phyloP scores from a whole-genome alignment of 805 yeast genomes.

The Cyberlindnera samutprakarnensis region DNA sequence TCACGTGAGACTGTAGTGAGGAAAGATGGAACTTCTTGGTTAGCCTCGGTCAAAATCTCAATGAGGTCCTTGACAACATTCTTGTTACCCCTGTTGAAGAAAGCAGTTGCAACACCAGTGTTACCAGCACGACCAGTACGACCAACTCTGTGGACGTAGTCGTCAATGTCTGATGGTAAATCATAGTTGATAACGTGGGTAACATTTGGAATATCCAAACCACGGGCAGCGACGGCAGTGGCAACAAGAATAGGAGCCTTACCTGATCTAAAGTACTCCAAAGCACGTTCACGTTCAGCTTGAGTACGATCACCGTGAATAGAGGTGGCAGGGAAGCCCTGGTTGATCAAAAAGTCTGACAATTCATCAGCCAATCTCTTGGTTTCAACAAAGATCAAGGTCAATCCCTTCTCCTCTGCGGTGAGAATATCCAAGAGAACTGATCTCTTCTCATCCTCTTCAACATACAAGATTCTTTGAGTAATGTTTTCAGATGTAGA shows the following conservation, averaged over 20 bases:
- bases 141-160: conserved; percentile 98
- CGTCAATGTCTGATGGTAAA: conserved; percentile 94
- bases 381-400: conserved; percentile 94
- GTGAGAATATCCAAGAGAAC: conserved; percentile 83
- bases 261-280: conserved; percentile 90
- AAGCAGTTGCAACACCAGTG: conserved; percentile 96
- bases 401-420: conserved; percentile 73
- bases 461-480: conserved; percentile 87
- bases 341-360: conserved; percentile 83
- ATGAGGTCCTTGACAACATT: conserved; percentile 83
- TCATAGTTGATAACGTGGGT: conserved; percentile 97
- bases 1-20: conserved; percentile 77
- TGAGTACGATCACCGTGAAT: conserved; percentile 99
- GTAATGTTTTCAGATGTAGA: conserved; percentile 98
- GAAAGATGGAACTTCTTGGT: conserved; percentile 95
- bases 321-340: conserved; percentile 94
- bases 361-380: conserved; percentile 97
- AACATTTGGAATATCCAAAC: conserved; percentile 98
- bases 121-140: conserved; percentile 99
- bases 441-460: conserved; percentile 86
- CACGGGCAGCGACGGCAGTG: conserved; percentile 99
- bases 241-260: conserved; percentile 93
- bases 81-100: conserved; percentile 92
- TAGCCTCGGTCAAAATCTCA: conserved; percentile 87
- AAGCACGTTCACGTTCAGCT: conserved; percentile 94